phyloP scores from a whole-genome alignment of 371 early-diverging fungal genomes.

The Rhizopus microsporus region DNA sequence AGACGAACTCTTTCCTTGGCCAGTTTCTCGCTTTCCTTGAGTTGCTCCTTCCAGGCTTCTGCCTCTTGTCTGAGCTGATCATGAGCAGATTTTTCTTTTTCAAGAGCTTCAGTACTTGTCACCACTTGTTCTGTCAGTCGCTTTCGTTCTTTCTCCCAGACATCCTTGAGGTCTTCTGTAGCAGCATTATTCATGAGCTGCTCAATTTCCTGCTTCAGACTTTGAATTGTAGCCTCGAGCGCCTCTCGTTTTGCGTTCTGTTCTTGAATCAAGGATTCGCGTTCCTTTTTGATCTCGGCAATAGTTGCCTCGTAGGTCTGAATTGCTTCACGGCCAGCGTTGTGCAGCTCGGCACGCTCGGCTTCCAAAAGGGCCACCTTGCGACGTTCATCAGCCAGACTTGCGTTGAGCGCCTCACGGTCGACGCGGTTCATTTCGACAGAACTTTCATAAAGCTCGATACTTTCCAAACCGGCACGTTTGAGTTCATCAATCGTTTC shows the following conservation, averaged over 20 bases:
- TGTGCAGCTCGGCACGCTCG: constrained; percentile 25
- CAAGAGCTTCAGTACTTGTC: constrained; percentile 30
- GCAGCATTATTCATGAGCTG: constrained; percentile 39
- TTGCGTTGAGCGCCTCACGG: constrained; percentile 49
- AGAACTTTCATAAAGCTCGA: constrained; percentile 56
- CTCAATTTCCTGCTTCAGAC: constrained; percentile 48
- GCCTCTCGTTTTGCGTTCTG: constrained; percentile 29
- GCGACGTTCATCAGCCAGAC: constrained; percentile 42
- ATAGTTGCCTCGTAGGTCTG: constrained; percentile 30
- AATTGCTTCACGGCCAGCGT: constrained; percentile 27
- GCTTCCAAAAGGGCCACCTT: constrained; percentile 23
- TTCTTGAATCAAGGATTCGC: constrained; percentile 18
- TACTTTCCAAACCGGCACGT: constrained; percentile 54
- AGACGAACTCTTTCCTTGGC: constrained; percentile 36
- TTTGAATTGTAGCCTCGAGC: constrained; percentile 43
- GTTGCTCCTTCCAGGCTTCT: constrained; percentile 34
- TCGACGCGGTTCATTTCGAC: constrained; percentile 51
- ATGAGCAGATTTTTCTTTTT: constrained; percentile 34
- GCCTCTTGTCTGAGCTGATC: constrained; percentile 38
- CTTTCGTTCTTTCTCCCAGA: constrained; percentile 61
- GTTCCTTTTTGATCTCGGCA: constrained; percentile 40
- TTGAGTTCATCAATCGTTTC: constrained; percentile 50
- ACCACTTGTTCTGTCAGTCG: constrained; percentile 52
- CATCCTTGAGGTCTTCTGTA: constrained; percentile 41
- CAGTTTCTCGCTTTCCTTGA: constrained; percentile 47